phyloP scores from a whole-genome alignment of 1,284 basidiomycete genomes.

The Ceratobasidium sp. region DNA sequence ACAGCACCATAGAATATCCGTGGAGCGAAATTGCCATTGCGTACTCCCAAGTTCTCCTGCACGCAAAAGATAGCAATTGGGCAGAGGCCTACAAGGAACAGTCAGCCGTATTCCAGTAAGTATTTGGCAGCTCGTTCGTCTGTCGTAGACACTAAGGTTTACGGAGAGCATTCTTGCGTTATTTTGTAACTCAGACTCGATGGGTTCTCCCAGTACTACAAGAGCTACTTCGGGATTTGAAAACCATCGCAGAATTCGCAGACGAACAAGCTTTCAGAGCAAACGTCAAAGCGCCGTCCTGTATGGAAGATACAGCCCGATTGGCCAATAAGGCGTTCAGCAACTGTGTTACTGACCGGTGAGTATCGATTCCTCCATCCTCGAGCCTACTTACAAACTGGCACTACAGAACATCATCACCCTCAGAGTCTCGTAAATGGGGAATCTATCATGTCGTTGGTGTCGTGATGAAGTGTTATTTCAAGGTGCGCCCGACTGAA shows the following conservation, averaged over 20 bases:
- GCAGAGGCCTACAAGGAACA: conserved; percentile 82
- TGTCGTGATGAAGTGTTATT: conserved; percentile 93
- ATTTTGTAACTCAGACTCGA: conserved; percentile 77
- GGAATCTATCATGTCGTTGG: conserved; percentile 96
- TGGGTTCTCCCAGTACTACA: conserved; percentile 87
- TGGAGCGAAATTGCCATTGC: conserved; percentile 86
- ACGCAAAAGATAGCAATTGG: conserved; percentile 70
- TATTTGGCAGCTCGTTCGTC: background rate
- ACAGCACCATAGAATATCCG: conserved; percentile 70
- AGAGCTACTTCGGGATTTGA: conserved; percentile 78
- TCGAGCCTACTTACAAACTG: background rate
- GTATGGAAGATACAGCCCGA: conserved; percentile 91
- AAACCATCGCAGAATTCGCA: conserved; percentile 78
- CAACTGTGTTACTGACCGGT: conserved; percentile 90
- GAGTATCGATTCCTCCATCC: conserved; percentile 46
- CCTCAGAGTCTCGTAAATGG: conserved; percentile 85
- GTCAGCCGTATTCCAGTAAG: conserved; percentile 62
- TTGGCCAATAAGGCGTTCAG: conserved; percentile 93
- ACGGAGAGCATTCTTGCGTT: conserved; percentile 75
- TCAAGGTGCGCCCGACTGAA: conserved; percentile 69
- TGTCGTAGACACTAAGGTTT: conserved; percentile 4
- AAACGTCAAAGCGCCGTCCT: conserved; percentile 68
- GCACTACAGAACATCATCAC: conserved; percentile 66
- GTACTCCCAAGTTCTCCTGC: conserved; percentile 76
- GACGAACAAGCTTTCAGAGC: conserved; percentile 69